These are phyloP conservation scores for Beauveria medogensis DNA, from an alignment of 2,329 filamentous ascomycete species.

Conservation along the genomic window DNA sequence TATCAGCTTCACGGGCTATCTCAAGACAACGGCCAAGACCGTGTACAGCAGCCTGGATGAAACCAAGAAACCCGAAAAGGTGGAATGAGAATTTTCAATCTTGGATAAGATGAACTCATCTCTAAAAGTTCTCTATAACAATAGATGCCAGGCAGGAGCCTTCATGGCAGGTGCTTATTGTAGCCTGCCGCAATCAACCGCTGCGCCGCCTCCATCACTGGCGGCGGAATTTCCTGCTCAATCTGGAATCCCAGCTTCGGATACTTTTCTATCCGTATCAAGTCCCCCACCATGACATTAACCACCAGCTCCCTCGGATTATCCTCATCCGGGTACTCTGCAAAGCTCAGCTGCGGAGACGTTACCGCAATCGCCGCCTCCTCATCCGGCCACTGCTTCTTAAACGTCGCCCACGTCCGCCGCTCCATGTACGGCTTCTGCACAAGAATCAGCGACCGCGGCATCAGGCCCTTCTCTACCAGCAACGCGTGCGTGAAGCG, in stretches of 20 bases:
- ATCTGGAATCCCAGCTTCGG: constrained; percentile 36
- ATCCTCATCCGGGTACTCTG: constrained; percentile 32
- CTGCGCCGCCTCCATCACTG: constrained; percentile 34
- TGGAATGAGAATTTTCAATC: background rate
- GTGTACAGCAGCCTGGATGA: background rate
- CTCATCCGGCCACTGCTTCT: constrained; percentile 36
- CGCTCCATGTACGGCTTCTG: constrained; percentile 44
- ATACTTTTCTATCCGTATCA: constrained; percentile 35
- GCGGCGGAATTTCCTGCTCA: constrained; percentile 31
- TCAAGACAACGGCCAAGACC: constrained; percentile 39
- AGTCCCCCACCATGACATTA: constrained; percentile 37
- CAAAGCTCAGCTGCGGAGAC: constrained; percentile 30
- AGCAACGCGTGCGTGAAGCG: constrained; percentile 34
- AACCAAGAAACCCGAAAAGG: background rate
- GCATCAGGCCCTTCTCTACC: constrained; percentile 18
- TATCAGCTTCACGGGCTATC: constrained; percentile 79
- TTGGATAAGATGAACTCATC: background rate
- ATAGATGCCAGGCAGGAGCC: background rate
- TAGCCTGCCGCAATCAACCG: constrained; percentile 32
- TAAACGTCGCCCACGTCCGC: constrained; percentile 37
- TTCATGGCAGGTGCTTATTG: constrained; percentile 29
- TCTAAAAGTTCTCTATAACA: no score
- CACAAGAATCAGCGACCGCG: constrained; percentile 31
- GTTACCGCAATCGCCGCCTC: constrained; percentile 30
- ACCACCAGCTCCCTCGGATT: constrained; percentile 35